phyloP scores from a whole-genome alignment of 805 yeast species.

The Middelhovenomyces tepae region DNA sequence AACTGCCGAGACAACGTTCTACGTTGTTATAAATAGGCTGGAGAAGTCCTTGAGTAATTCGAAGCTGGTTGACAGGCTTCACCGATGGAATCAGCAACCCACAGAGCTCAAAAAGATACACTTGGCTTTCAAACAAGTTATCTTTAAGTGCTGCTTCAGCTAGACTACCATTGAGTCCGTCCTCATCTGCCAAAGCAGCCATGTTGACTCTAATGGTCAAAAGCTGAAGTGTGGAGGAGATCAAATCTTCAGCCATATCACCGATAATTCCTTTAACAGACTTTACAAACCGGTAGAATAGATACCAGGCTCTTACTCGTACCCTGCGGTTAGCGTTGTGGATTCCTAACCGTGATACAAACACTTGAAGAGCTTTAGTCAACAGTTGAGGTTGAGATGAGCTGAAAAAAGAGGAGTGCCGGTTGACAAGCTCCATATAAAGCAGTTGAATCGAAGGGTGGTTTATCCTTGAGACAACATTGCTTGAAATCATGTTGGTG shows the following conservation, averaged over 20 bases:
- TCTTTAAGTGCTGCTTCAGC: conserved; percentile 40
- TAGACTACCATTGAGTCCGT: conserved; percentile 36
- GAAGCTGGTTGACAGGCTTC: conserved; percentile 34
- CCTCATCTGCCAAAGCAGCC: conserved; percentile 27
- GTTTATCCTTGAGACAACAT: conserved; percentile 38
- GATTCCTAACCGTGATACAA: conserved; percentile 73
- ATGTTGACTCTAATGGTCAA: conserved; percentile 54
- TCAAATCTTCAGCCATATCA: conserved; percentile 45
- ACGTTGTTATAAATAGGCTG: conserved; percentile 67
- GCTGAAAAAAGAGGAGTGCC: conserved; percentile 59
- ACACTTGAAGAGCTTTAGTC: conserved; percentile 54
- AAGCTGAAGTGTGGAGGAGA: conserved; percentile 50
- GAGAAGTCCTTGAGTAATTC: conserved; percentile 54
- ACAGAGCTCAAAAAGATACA: conserved; percentile 75
- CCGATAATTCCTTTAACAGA: conserved; percentile 60
- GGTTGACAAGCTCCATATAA: conserved; percentile 77
- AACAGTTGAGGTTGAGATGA: conserved; percentile 37
- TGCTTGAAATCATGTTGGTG: conserved; percentile 39
- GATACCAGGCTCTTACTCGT: conserved; percentile 80
- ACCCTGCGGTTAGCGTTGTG: conserved; percentile 68
- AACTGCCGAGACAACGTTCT: conserved; percentile 49
- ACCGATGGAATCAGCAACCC: conserved; percentile 63
- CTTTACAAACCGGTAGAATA: conserved; percentile 75
- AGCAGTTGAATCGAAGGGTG: conserved; percentile 78
- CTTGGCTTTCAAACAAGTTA: conserved; percentile 64